Conservation (phyloP, 345 rosid genomes). For the Populus ilicifolia region DNA sequence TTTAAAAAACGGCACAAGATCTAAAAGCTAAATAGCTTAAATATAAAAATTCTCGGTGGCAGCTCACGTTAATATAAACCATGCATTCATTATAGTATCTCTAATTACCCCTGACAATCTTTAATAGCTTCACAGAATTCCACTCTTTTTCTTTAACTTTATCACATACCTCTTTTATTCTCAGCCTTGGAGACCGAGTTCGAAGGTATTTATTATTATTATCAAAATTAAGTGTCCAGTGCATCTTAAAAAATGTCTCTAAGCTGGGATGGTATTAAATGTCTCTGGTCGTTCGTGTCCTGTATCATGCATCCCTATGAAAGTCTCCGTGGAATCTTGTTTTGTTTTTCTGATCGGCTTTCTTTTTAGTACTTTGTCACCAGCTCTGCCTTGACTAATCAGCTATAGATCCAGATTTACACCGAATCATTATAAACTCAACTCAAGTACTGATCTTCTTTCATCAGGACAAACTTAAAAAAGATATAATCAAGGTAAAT, state of each 20-base stretch:
- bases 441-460: not conserved
- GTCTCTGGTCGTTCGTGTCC: not conserved
- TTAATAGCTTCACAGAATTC: not conserved
- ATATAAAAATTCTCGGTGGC: not conserved
- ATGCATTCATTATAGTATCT: not conserved
- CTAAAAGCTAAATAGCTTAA: constrained; percentile 20
- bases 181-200: not conserved
- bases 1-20: constrained; percentile 23
- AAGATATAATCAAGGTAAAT: not conserved
- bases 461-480: not conserved
- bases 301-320: not conserved
- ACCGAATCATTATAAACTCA: not conserved
- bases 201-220: not conserved
- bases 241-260: not conserved
- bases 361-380: not conserved
- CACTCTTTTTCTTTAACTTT: constrained; percentile 4
- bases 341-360: not conserved
- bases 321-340: constrained; percentile 2
- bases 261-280: not conserved
- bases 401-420: not conserved
- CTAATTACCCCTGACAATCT: not conserved
- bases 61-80: not conserved
- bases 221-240: not conserved
- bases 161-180: constrained; percentile 18
- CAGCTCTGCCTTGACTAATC: not conserved